These are phyloP conservation scores for Boletus reticulatus DNA, from an alignment of 768 basidiomycete genomes.

Conservation along the genomic window DNA sequence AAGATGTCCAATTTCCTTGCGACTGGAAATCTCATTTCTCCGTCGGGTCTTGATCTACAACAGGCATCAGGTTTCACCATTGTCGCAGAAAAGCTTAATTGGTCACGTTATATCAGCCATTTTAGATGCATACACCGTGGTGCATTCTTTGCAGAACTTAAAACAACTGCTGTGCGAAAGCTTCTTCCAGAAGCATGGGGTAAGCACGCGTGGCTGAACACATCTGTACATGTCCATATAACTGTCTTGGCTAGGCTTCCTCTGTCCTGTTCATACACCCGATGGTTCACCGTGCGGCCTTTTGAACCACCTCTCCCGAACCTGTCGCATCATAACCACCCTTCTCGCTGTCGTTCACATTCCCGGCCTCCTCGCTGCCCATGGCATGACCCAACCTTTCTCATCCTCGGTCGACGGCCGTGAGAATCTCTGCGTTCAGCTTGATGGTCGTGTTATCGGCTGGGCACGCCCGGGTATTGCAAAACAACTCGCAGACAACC, in stretches of 20 bases:
- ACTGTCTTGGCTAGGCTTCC: slow-evolving; percentile 60
- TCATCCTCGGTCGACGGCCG: slow-evolving; percentile 77
- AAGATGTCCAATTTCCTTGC: slow-evolving; percentile 93
- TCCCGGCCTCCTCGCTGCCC: slow-evolving; percentile 73
- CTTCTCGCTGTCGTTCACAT: slow-evolving; percentile 76
- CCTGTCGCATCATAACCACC: slow-evolving; percentile 85
- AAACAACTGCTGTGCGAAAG: slow-evolving; percentile 97
- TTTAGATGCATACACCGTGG: slow-evolving; percentile 98
- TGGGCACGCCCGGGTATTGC: slow-evolving; percentile 82
- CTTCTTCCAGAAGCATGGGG: slow-evolving; percentile 98
- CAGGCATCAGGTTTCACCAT: slow-evolving; percentile 99
- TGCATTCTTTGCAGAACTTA: slow-evolving; percentile 98
- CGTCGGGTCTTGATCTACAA: slow-evolving; percentile 93
- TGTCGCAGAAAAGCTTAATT: slow-evolving; percentile 98
- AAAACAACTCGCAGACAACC: slow-evolving; percentile 73
- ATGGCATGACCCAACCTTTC: slow-evolving; percentile 95
- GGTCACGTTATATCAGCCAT: slow-evolving; percentile 97
- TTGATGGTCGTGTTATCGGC: slow-evolving; percentile 94
- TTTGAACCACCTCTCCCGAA: slow-evolving; percentile 92
- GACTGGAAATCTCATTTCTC: slow-evolving; percentile 93
- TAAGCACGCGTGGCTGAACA: slow-evolving; percentile 32
- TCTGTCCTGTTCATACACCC: slow-evolving; percentile 98
- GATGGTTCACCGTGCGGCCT: slow-evolving; percentile 98
- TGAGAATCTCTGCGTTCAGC: slow-evolving; percentile 82
- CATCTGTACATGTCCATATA: slow-evolving; percentile 3